Base-by-base conservation (phyloP, 2,329 filamentous ascomycete genomes). In the Phyllosticta ampelicida region DNA sequence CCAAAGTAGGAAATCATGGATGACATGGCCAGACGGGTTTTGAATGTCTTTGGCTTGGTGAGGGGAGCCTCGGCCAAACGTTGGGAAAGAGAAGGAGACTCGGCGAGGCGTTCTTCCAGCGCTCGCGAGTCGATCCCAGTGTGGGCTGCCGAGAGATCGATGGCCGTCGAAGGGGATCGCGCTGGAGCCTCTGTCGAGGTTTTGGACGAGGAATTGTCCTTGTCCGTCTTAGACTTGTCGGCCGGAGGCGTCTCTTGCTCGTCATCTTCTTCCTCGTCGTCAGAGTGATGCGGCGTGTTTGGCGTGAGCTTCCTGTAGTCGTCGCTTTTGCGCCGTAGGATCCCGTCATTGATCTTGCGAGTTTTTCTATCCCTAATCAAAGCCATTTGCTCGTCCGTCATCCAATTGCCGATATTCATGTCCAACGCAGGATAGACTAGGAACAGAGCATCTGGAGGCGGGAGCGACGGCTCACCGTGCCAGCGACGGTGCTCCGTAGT, bases 1-100 rank as follows among this genome's bases (percentile, higher is more conserved):
- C 95, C 94, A 72, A 96, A 95, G 73, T 97, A 97, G 0, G 92
- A 96, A 36, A 99, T 95, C 84, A 96, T 95, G n/a, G 86, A 92
- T 0, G 90, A 91, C 69, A 92, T 95, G 16, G 92, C 91, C 9
- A 99, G 81, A n/a, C 91, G 84, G 1, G 94, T 97, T 64, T 82
- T 85, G 61, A 96, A 77, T 44, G 73, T 72, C 48, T 73, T 70
- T 6, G 77, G 74, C 51, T 78, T 78, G 36, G 13, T 44, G 13
- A 18, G n/a, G 16, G 70, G 65, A 63, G 30, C 18, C 26, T 19
- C 18, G 29, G 30, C 36, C 36, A 44, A 16, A n/a, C 36, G 36
- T n/a, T 44, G 36, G n/a, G 36, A 44, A n/a, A 44, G 36, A n/a
- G 53, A 28, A 5, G 53, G n/a, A 20, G 53, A 59, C 20, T 55